Evolutionary conservation across 345 rosid genomes (phyloP), one percentile per base, ranked within the genome.

Genomic region (Bruguiera gymnorhiza): DNA sequence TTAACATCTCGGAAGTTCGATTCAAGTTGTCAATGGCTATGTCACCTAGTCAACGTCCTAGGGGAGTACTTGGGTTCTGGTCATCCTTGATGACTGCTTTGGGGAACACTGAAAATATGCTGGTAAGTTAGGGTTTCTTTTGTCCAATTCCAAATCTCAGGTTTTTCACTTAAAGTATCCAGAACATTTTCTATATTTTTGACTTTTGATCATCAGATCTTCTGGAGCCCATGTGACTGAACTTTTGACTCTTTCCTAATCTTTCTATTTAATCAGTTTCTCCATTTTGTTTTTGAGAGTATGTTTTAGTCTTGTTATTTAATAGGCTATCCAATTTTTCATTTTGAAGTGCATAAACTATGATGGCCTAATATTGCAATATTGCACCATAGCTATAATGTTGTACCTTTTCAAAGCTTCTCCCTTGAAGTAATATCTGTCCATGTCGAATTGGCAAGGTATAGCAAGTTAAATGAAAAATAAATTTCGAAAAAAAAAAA

Each of bases 21-120:
- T 83, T 89, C 75, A 92, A 89, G 84, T 88, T 92, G 67, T 92
- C 98, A 34, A 89, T 92, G 98, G 78, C 91, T 52, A 92, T 95
- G 99, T 95, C 98, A 30, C 99, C 97, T 62, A 83, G 96, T 83
- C 99, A 92, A 77, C 81, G 98, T 63, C 99, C 98, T 30, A 86
- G 91, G 70, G 97, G 98, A 69, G 98, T 92, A 31, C 98, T 92
- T 79, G 99, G 99, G 62, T 95, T 95, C 76, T 92, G 99, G 98
- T 86, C 89, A 73, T 92, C 99, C 71, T 77, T 90, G 80, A 95
- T 95, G 99, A 95, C 98, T 81, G 97, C 99, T 64, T 81, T 95
- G 72, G 99, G 99, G 54, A 95, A 92, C 84, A 92, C 97, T 15
- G 98, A 95, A 84, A 95, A 88, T 73, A 92, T 95, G 99, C 88